Conservation (phyloP, 2,329 filamentous ascomycete species). For the Canariomyces notabilis region DNA sequence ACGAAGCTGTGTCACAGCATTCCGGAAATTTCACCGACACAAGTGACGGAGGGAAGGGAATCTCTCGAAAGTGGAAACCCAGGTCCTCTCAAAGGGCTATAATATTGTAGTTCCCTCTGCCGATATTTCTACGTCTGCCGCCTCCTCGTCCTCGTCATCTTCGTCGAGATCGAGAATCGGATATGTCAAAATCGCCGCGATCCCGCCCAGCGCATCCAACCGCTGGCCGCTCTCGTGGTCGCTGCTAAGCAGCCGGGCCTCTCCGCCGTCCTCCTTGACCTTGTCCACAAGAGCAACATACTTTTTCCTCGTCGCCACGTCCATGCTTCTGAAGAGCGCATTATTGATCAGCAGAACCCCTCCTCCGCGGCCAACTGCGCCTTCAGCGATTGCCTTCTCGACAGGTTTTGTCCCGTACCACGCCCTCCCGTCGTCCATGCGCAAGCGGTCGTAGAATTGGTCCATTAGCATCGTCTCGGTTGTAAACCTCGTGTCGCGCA, state of each 20-base stretch:
- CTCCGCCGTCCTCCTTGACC: slow-evolving; percentile 81
- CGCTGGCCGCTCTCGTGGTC: slow-evolving; percentile 90
- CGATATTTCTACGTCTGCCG: slow-evolving; percentile 3
- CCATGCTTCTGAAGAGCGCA: slow-evolving; percentile 76
- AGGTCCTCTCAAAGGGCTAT: slow-evolving; percentile 17
- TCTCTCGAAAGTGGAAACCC: background rate
- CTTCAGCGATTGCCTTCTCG: slow-evolving; percentile 74
- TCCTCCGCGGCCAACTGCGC: slow-evolving; percentile 81
- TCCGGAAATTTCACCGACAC: background rate
- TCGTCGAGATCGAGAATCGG: slow-evolving; percentile 78
- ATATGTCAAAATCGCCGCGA: slow-evolving; percentile 88
- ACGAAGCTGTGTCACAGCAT: background rate
- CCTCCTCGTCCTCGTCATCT: slow-evolving; percentile 47
- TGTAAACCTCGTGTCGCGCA: slow-evolving; percentile 84
- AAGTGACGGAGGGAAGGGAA: background rate
- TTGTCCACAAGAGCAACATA: slow-evolving; percentile 85
- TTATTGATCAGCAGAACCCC: slow-evolving; percentile 85
- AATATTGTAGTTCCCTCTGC: slow-evolving; percentile 24
- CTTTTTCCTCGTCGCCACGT: slow-evolving; percentile 67
- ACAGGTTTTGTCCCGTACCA: slow-evolving; percentile 88
- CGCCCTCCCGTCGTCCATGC: slow-evolving; percentile 78
- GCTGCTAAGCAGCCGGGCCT: slow-evolving; percentile 83
- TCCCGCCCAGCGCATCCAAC: slow-evolving; percentile 75
- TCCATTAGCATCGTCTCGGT: slow-evolving; percentile 82
- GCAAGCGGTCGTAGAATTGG: slow-evolving; percentile 69